Base-by-base conservation (phyloP, 2,329 filamentous ascomycete species). In the Talaromyces verruculosus region DNA sequence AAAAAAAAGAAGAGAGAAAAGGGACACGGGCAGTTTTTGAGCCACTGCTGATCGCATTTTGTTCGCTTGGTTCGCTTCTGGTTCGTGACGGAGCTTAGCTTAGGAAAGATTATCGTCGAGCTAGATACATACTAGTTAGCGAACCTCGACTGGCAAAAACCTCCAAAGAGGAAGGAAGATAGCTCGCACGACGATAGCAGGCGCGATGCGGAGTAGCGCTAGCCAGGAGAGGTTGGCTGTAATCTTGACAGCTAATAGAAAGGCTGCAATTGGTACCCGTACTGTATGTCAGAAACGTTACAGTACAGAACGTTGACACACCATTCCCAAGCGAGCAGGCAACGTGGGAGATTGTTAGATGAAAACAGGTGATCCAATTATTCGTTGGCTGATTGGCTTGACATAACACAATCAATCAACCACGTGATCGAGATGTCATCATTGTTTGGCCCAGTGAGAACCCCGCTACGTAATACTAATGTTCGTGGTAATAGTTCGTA, bases 41-140 rank as follows among this genome's bases (percentile, higher is more conserved):
- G 49, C 49, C 25, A 51, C 47, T 53, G 49, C 49, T 35, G 51
- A 55, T 30, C 51, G 28, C 51, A 55, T 55, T 35, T 35, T 55
- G 51, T 2, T 11, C 25, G 49, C 25, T 53, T 33, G 49, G 25
- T 33, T 57, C 30, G 15, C n/a, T 37, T 57, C 22, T 22, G 28
- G 15, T n/a, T 57, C 30, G 33, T 39, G 53, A 57, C n/a, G 51
- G 15, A 57, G 10, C 45, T 28, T 49, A 30, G 47, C 47, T 51
- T 15, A 15, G 22, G 45, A 28, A 51, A 51, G 47, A 51, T 28
- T 37, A 55, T 55, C 30, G 45, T 53, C 47, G 13, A 43, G 15
- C 33, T 10, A 35, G 8, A 10, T 35, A 10, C 33, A 35, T 35
- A 10, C 8, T 35, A 35, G 33, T 3, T 28, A 5, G 28, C 30